Evolutionary conservation across 495 filamentous ascomycete genomes (phyloP).

Genomic region (Extremus antarcticus): DNA sequence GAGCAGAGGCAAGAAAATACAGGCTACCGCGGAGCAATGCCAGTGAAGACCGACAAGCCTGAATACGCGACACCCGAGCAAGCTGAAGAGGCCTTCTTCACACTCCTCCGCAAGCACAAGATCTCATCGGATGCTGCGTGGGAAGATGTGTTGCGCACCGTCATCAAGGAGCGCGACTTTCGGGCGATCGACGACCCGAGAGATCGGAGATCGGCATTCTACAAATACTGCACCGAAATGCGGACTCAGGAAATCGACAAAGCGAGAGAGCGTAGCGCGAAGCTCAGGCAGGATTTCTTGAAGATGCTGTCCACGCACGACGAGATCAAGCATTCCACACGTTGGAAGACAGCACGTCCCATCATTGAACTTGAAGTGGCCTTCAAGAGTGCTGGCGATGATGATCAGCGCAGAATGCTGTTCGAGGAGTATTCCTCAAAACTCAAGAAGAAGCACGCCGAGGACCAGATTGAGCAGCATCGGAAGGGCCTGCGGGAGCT

Average conservation of each 20-base stretch:
- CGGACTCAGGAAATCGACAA: constrained; percentile 88
- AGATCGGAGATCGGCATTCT: constrained; percentile 83
- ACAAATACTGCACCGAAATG: constrained; percentile 89
- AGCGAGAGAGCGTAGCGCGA: constrained; percentile 87
- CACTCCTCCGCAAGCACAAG: constrained; percentile 72
- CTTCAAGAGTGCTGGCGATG: constrained; percentile 81
- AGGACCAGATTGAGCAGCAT: constrained; percentile 57
- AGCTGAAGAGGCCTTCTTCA: constrained; percentile 87
- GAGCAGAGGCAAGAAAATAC: constrained; percentile 36
- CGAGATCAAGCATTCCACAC: constrained; percentile 95
- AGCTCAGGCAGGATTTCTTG: constrained; percentile 85
- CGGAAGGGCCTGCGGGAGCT: constrained; percentile 83
- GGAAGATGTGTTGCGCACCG: constrained; percentile 78
- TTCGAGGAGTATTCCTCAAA: constrained; percentile 90
- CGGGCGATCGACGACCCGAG: constrained; percentile 87
- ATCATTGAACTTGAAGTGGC: constrained; percentile 94
- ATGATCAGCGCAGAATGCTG: constrained; percentile 78
- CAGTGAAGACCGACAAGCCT: constrained; percentile 58
- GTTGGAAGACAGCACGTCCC: constrained; percentile 91
- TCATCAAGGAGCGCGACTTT: constrained; percentile 91
- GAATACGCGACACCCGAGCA: constrained; percentile 80
- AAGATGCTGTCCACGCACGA: constrained; percentile 94
- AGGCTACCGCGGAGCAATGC: constrained; percentile 49
- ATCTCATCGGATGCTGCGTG: constrained; percentile 87
- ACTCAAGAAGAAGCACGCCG: constrained; percentile 64